Conservation (phyloP, 371 early-diverging fungal genomes). For the Haplosporangium sp. region DNA sequence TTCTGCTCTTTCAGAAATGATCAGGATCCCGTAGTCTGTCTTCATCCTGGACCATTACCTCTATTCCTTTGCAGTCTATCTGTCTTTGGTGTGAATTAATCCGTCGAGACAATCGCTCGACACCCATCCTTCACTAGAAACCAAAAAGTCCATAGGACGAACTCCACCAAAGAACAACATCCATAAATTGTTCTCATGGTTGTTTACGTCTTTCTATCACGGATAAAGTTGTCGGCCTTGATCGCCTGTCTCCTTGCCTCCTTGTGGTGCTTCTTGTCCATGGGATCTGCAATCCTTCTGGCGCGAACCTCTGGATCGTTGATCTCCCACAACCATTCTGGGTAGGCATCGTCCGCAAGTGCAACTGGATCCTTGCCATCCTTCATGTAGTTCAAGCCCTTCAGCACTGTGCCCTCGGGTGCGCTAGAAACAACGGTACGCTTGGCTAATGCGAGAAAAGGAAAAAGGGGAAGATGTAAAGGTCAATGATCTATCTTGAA, state of each 20-base stretch:
- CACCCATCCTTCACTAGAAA: too few relatives aligned
- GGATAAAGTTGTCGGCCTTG: conserved; percentile 82
- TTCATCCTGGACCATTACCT: too few relatives aligned
- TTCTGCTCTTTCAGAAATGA: too few relatives aligned
- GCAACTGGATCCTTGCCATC: conserved; percentile 90
- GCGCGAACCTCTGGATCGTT: conserved; percentile 70
- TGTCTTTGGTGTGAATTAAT: too few relatives aligned
- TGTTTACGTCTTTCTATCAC: conserved; percentile 77
- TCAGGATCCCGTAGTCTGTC: too few relatives aligned
- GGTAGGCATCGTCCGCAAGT: conserved; percentile 86
- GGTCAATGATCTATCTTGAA: background rate
- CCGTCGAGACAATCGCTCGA: too few relatives aligned
- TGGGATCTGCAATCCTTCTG: conserved; percentile 61
- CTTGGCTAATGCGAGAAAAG: conserved; percentile 20
- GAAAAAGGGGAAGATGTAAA: background rate
- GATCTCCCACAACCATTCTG: conserved; percentile 93
- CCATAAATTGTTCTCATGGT: too few relatives aligned
- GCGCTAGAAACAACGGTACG: conserved; percentile 64
- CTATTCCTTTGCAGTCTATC: too few relatives aligned
- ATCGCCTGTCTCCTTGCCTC: conserved; percentile 73
- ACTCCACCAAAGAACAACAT: too few relatives aligned
- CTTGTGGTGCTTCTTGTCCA: conserved; percentile 73
- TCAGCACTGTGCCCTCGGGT: conserved; percentile 83
- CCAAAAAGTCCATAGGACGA: too few relatives aligned
- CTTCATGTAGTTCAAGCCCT: conserved; percentile 87